Evolutionary conservation across 306 rosid species (phyloP).

Genomic region (Datisca glomerata): DNA sequence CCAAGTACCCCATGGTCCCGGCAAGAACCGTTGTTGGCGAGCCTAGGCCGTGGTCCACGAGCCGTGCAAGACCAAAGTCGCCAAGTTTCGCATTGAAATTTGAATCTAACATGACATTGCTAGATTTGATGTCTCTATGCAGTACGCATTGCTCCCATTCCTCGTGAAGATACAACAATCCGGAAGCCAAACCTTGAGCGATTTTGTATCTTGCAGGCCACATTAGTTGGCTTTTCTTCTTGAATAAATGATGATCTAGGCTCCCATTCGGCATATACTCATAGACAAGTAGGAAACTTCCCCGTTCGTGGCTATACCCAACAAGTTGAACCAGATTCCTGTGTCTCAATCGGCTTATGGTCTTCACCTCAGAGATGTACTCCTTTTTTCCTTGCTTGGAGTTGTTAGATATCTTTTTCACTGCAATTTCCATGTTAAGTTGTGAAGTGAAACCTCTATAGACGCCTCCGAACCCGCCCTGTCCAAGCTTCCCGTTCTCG

Average conservation of each 20-base stretch:
- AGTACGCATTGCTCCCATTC: too few species aligned
- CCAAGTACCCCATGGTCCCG: slow-evolving; percentile 11
- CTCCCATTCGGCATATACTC: too few species aligned
- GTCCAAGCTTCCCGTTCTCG: background rate
- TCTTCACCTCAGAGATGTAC: slow-evolving; percentile 10
- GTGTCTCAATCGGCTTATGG: slow-evolving; percentile 7
- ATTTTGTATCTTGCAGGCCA: slow-evolving; percentile 5
- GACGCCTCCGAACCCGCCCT: too few species aligned
- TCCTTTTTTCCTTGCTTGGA: slow-evolving; percentile 9
- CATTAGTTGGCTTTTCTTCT: background rate
- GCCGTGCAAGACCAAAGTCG: slow-evolving; percentile 8
- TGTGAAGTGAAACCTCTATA: background rate
- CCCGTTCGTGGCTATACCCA: slow-evolving; percentile 6
- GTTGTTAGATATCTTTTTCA: slow-evolving; percentile 4
- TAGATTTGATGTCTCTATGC: too few species aligned
- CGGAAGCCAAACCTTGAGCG: too few species aligned
- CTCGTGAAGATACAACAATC: background rate
- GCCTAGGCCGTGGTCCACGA: slow-evolving; percentile 2
- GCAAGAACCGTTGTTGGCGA: slow-evolving; percentile 3
- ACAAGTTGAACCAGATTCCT: slow-evolving; percentile 8
- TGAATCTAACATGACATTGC: too few species aligned
- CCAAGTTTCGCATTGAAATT: slow-evolving; percentile 8
- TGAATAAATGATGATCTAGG: too few species aligned
- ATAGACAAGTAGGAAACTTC: too few species aligned
- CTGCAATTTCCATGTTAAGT: slow-evolving; percentile 3